Evolutionary conservation across 2,329 filamentous ascomycete species (phyloP), one percentile per base, ranked within the genome.

Genomic region (Biscogniauxia sp.): DNA sequence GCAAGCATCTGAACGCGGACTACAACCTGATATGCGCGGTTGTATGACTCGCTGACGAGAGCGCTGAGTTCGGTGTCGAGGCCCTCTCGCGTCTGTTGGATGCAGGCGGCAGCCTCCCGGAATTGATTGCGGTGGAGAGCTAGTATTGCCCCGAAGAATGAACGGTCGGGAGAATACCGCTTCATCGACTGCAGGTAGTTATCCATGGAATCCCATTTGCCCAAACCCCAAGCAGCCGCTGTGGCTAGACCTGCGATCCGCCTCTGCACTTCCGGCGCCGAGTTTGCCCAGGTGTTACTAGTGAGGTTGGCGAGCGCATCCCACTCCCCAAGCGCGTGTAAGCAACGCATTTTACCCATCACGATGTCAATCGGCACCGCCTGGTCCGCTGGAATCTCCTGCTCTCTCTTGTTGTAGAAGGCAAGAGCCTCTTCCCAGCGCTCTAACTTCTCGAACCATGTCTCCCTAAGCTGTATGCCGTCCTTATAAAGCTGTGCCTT

Each of bases 301-400:
- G 93, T 94, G 58, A 99, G 82, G 54, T 87, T 88, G 0, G 94
- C 96, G 17, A 99, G 82, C 3, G 92, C 88, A 68, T 98, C 96
- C 95, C 95, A 99, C 75, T 99, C 95, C 63, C 95, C 95, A 41
- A 99, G 83, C 8, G 95, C 96, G 74, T 99, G 95, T 65, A 98
- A 79, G 82, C 95, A 99, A 54, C 95, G 88, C 95, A 99, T 99
- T 78, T 99, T 99, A 67, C 95, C 95, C 93, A 99, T 98, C 37
- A 96, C 93, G 57, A 99, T 92, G 62, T 98, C 95, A 62, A 99
- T 92, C 0, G 92, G 93, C 0, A 81, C 77, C 1, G 79, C 73
- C 62, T 83, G 78, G 59, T 85, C 83, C 2, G 79, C 75, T 0
- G 82, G 80, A 28, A 92, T 82, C 66, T 92, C 88, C 56, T 80